Percentiles rank a stretch among this genome's conserved stretches.
Conservation (phyloP, 257 asterid species). For the Apocynum venetum region DNA sequence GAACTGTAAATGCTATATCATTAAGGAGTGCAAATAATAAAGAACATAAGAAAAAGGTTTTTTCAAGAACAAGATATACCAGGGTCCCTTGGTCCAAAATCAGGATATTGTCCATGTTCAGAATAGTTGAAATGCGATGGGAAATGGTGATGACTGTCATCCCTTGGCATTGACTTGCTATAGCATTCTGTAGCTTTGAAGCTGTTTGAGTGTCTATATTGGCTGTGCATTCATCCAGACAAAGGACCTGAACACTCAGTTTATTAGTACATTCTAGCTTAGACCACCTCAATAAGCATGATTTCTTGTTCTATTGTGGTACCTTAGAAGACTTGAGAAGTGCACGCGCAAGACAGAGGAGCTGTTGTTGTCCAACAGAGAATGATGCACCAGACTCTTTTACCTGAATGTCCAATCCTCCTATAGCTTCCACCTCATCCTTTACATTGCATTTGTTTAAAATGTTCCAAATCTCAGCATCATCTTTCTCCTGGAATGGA, state of each 20-base stretch:
- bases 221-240: conserved; percentile 93
- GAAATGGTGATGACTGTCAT: conserved; percentile 74
- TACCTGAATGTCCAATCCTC: conserved; percentile 65
- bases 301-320: background rate
- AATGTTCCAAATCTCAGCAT: conserved; percentile 55
- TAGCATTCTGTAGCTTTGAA: conserved; percentile 65
- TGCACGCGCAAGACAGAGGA: conserved; percentile 89
- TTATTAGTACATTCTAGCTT: background rate
- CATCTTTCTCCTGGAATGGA: conserved; percentile 52
- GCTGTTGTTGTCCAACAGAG: conserved; percentile 98
- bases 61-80: conserved; percentile 31
- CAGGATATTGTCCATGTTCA: conserved; percentile 65
- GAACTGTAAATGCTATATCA: background rate
- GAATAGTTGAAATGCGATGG: conserved; percentile 85
- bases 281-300: background rate
- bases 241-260: conserved; percentile 50
- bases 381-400: conserved; percentile 78
- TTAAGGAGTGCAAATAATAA: background rate
- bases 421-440: conserved; percentile 68
- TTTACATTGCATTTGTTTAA: conserved; percentile 75
- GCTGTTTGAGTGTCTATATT: conserved; percentile 81
- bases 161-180: conserved; percentile 51
- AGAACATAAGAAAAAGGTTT: background rate
- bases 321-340: conserved; percentile 85
- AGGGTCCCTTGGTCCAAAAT: conserved; percentile 72